Conservation (phyloP, 108 stramenopile species). For the Schizochytrium sp. region DNA sequence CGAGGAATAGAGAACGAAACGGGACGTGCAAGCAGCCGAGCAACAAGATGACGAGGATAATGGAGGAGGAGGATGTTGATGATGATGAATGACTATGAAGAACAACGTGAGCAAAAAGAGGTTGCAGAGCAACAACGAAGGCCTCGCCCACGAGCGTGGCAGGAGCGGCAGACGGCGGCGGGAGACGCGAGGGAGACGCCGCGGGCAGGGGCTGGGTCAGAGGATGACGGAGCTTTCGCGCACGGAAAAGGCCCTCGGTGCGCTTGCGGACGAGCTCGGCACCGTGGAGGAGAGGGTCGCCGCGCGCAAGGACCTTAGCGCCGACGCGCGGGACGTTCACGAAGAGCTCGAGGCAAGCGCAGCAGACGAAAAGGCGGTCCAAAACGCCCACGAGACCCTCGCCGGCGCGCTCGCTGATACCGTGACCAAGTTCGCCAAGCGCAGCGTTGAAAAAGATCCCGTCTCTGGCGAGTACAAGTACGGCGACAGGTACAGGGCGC, state of each 20-base stretch:
- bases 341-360: not conserved
- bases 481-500: not conserved
- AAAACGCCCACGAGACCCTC: not conserved
- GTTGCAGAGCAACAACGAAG: too few species aligned
- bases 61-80: too few species aligned
- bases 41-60: too few species aligned
- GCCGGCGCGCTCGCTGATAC: not conserved
- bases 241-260: not conserved
- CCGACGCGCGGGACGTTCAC: not conserved
- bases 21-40: too few species aligned
- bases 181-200: too few species aligned
- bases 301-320: not conserved
- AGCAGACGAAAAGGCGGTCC: not conserved
- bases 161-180: too few species aligned
- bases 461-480: not conserved
- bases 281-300: not conserved
- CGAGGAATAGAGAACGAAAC: too few species aligned
- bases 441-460: not conserved
- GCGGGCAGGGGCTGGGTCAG: too few species aligned
- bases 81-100: too few species aligned
- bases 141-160: too few species aligned
- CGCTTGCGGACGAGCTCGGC: not conserved
- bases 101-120: too few species aligned
- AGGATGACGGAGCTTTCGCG: conserved; percentile 7
- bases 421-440: not conserved